Evolutionary conservation across 2,329 filamentous ascomycete species (phyloP).

Genomic region (Penicillium sp.): DNA sequence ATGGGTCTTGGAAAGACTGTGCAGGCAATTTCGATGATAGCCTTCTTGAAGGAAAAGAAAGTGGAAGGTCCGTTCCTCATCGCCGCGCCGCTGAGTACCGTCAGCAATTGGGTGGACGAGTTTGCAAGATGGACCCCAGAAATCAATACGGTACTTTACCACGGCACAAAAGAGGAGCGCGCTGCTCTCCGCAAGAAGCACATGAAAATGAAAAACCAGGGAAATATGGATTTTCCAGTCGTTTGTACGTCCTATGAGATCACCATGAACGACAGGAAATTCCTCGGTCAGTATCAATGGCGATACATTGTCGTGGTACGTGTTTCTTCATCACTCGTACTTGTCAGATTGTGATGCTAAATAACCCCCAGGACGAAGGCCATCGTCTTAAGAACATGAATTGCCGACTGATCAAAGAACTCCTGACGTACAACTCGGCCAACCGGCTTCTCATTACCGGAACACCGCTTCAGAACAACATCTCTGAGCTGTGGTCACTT

Average conservation of each 20-base stretch:
- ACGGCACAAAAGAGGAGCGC: constrained; percentile 79
- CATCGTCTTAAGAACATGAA: constrained; percentile 98
- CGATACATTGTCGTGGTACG: constrained; percentile 90
- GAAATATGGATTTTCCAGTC: constrained; percentile 75
- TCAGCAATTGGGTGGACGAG: constrained; percentile 95
- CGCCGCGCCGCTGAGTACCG: constrained; percentile 83
- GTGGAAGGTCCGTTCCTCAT: constrained; percentile 89
- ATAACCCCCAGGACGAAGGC: constrained; percentile 71
- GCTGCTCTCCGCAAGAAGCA: constrained; percentile 70
- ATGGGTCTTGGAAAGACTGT: constrained; percentile 95
- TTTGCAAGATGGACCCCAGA: constrained; percentile 86
- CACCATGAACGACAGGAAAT: constrained; percentile 83
- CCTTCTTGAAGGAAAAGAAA: constrained; percentile 82
- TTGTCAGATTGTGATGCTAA: constrained; percentile 13
- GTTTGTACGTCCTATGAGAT: constrained; percentile 97
- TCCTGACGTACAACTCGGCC: constrained; percentile 85
- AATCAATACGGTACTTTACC: constrained; percentile 88
- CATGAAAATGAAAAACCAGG: constrained; percentile 67
- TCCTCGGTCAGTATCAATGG: constrained; percentile 83
- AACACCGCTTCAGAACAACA: constrained; percentile 92
- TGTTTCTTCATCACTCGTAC: neutral
- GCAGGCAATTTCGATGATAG: constrained; percentile 85
- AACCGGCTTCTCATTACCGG: constrained; percentile 92
- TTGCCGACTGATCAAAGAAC: constrained; percentile 83
- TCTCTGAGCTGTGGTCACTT: constrained; percentile 91